A percentile compares a stretch with the other conserved stretches of the same genome.
Conservation (phyloP, 2,329 filamentous ascomycete genomes). For the Nothophoma quercina region DNA sequence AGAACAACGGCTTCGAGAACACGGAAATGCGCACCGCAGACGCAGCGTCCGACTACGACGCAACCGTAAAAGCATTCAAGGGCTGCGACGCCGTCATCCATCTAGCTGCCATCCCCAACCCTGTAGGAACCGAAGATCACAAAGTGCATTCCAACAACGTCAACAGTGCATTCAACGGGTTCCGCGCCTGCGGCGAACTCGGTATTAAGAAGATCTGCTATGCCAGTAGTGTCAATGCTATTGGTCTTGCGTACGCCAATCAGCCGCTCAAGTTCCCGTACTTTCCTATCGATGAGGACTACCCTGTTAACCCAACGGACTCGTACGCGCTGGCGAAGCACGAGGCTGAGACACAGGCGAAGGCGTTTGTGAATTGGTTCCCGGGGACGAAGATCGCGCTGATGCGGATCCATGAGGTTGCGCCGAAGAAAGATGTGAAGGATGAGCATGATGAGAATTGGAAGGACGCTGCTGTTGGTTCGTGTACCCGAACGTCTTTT, state of each 20-base stretch:
- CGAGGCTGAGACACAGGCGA: conserved; percentile 47
- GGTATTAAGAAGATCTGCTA: conserved; percentile 49
- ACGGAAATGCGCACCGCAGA: conserved; percentile 47
- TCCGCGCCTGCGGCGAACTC: conserved; percentile 46
- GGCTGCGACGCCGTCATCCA: conserved; percentile 51
- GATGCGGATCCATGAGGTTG: conserved; percentile 50
- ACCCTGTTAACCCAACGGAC: conserved; percentile 44
- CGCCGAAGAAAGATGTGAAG: conserved; percentile 36
- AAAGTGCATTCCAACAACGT: conserved; percentile 51
- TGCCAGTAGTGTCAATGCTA: conserved; percentile 50
- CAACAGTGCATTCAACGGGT: conserved; percentile 50
- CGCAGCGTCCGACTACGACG: conserved; percentile 44
- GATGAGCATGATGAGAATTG: conserved; percentile 47
- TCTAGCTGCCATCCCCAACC: conserved; percentile 50
- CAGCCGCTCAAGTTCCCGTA: conserved; percentile 47
- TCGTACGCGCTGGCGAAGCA: conserved; percentile 49
- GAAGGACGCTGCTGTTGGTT: conserved; percentile 43
- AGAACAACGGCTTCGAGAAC: conserved; percentile 41
- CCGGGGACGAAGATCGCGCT: conserved; percentile 50
- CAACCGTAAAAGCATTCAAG: conserved; percentile 40
- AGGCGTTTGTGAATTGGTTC: conserved; percentile 48
- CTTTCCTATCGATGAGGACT: conserved; percentile 51
- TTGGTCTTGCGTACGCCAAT: conserved; percentile 50
- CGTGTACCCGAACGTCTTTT: too few species aligned
- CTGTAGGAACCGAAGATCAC: conserved; percentile 41